These are phyloP conservation scores for Pilatotrama ljubarskyi DNA, from an alignment of 768 basidiomycete species.

Conservation along the genomic window DNA sequence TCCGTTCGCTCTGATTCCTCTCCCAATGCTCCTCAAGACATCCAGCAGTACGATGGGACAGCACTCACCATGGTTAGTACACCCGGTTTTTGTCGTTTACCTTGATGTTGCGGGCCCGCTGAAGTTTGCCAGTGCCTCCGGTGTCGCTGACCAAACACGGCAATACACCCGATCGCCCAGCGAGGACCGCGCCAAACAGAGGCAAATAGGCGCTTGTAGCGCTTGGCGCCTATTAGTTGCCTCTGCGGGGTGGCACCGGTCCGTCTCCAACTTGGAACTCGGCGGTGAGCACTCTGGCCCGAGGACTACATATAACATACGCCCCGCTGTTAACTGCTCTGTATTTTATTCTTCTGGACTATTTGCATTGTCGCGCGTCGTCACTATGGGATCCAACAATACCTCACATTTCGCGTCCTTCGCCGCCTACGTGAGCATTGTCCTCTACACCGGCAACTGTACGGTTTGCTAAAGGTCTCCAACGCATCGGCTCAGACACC, in stretches of 20 bases:
- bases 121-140: conserved; percentile 23
- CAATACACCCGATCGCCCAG: conserved; percentile 20
- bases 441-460: background rate
- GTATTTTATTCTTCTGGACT: conserved; percentile 14
- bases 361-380: background rate
- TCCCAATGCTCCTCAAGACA: conserved; percentile 14
- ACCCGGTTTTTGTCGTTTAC: conserved; percentile 30
- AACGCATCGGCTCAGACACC: conserved; percentile 42
- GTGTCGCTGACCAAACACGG: conserved; percentile 22
- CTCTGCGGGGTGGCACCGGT: background rate
- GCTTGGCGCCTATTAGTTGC: conserved; percentile 4
- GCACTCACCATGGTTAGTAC: conserved; percentile 35
- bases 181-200: conserved; percentile 18
- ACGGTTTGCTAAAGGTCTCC: background rate
- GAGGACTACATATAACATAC: background rate
- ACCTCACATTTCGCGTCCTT: conserved; percentile 47
- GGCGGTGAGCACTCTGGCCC: background rate
- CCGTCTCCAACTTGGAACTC: conserved; percentile 7
- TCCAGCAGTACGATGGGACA: conserved; percentile 19
- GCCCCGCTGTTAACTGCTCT: background rate
- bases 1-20: conserved; percentile 6
- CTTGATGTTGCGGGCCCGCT: conserved; percentile 30
- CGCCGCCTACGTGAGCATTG: conserved; percentile 55
- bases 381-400: conserved; percentile 37
- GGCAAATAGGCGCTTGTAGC: conserved; percentile 10